These are phyloP conservation scores for Boletus pseudo-olivaceus DNA, from an alignment of 768 basidiomycete species.

Conservation along the genomic window DNA sequence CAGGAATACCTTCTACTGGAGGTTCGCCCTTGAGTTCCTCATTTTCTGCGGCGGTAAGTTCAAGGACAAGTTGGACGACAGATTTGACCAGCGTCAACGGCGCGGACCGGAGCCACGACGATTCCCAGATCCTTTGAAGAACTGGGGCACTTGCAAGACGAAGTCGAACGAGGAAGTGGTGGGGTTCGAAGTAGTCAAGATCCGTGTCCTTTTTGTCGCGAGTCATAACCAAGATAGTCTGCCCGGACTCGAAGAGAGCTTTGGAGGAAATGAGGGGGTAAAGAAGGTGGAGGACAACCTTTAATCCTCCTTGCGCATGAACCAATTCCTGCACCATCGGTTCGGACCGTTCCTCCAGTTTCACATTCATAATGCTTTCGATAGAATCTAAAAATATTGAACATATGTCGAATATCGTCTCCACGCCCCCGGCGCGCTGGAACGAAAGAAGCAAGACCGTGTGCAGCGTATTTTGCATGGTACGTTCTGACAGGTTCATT, in stretches of 20 bases:
- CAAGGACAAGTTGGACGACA: constrained; percentile 73
- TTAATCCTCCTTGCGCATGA: constrained; percentile 77
- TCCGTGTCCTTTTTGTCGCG: constrained; percentile 80
- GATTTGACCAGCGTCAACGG: constrained; percentile 73
- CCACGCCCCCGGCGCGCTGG: constrained; percentile 66
- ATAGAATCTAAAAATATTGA: constrained; percentile 54
- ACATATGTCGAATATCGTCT: constrained; percentile 60
- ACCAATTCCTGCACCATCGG: constrained; percentile 59
- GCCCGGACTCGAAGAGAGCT: constrained; percentile 79
- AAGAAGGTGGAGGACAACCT: constrained; percentile 76
- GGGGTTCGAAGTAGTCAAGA: constrained; percentile 76
- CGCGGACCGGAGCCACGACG: constrained; percentile 74
- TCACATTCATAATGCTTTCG: constrained; percentile 45
- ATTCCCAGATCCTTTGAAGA: constrained; percentile 70
- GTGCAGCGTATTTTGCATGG: constrained; percentile 69
- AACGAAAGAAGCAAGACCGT: constrained; percentile 80
- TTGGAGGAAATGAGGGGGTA: constrained; percentile 75
- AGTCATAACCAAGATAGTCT: constrained; percentile 68
- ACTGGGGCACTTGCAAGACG: constrained; percentile 69
- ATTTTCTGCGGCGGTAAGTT: constrained; percentile 77
- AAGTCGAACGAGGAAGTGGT: constrained; percentile 82
- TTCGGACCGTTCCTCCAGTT: constrained; percentile 56
- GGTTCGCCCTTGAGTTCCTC: constrained; percentile 61
- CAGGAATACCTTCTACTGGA: constrained; percentile 33
- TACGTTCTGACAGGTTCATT: constrained; percentile 54